Conservation (phyloP, 2,329 filamentous ascomycete species). For the Ophiognomonia clavigignenti-juglandacearum region DNA sequence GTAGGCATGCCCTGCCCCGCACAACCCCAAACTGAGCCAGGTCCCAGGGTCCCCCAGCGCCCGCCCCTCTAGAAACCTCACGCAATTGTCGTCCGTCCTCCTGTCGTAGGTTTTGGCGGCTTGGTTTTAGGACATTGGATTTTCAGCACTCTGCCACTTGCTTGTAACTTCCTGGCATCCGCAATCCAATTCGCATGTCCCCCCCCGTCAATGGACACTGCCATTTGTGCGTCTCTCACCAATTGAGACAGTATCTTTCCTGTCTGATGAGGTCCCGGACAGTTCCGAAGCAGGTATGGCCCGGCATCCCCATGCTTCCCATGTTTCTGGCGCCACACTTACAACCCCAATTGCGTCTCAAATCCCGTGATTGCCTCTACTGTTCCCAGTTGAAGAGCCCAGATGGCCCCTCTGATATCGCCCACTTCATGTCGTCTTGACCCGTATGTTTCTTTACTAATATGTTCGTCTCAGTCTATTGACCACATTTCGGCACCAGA, state of each 20-base stretch:
- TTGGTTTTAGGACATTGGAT: no score
- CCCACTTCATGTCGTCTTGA: constrained; percentile 5
- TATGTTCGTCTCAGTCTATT: background rate
- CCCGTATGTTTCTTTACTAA: constrained; percentile 2
- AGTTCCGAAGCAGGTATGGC: constrained; percentile 13
- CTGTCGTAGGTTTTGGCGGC: no score
- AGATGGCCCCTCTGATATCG: constrained; percentile 1
- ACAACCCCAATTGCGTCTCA: constrained; percentile 1
- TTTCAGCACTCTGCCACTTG: background rate
- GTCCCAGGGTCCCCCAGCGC: no score
- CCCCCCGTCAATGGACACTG: background rate
- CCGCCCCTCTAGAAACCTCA: no score
- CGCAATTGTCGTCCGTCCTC: no score
- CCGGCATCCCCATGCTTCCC: background rate
- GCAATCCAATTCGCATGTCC: background rate
- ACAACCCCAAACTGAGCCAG: no score
- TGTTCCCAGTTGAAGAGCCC: constrained; percentile 4
- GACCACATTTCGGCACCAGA: constrained; percentile 1
- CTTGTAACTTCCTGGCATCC: no score
- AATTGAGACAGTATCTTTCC: no score
- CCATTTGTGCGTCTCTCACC: background rate
- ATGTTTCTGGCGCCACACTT: constrained; percentile 8
- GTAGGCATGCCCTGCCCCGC: no score
- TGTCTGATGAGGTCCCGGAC: constrained; percentile 3
- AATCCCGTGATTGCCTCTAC: background rate